phyloP scores from a whole-genome alignment of 1,284 basidiomycete genomes.

The Boletellus deceptivus region DNA sequence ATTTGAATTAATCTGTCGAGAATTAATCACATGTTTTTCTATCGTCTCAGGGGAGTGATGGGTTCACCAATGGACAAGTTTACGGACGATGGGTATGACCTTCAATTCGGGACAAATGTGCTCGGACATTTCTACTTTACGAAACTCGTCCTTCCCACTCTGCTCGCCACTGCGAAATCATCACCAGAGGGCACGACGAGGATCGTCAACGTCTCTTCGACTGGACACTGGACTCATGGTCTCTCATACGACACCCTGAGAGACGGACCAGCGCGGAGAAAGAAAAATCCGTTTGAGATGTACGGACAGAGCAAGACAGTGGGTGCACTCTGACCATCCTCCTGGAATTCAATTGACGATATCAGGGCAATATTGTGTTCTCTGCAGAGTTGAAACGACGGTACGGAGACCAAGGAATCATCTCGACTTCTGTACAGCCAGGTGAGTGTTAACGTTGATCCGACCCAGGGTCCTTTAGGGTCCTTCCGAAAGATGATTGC shows the following conservation, averaged over 20 bases:
- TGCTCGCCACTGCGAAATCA: slow-evolving; percentile 34
- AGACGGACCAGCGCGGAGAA: slow-evolving; percentile 29
- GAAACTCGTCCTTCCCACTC: slow-evolving; percentile 21
- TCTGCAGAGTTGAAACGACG: slow-evolving; percentile 35
- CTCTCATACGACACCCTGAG: slow-evolving; percentile 27
- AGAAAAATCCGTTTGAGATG: slow-evolving; percentile 21
- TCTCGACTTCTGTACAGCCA: slow-evolving; percentile 37
- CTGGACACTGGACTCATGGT: not conserved
- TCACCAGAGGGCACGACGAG: slow-evolving; percentile 37
- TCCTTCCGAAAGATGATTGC: not conserved
- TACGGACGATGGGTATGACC: slow-evolving; percentile 54
- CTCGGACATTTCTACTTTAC: slow-evolving; percentile 49
- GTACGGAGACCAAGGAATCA: slow-evolving; percentile 37
- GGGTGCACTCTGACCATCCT: not conserved
- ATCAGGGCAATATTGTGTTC: slow-evolving; percentile 32
- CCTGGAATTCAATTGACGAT: not conserved
- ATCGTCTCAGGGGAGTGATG: slow-evolving; percentile 47
- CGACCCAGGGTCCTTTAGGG: too few relatives aligned
- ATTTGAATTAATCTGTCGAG: not conserved
- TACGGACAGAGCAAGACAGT: slow-evolving; percentile 48
- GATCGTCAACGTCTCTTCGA: slow-evolving; percentile 33
- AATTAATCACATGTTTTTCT: not conserved
- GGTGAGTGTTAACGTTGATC: slow-evolving; percentile 2
- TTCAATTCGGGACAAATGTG: slow-evolving; percentile 53
- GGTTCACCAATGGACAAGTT: slow-evolving; percentile 37